These are phyloP conservation scores for Calophaca sinica DNA, from an alignment of 306 rosid species.

Conservation along the genomic window DNA sequence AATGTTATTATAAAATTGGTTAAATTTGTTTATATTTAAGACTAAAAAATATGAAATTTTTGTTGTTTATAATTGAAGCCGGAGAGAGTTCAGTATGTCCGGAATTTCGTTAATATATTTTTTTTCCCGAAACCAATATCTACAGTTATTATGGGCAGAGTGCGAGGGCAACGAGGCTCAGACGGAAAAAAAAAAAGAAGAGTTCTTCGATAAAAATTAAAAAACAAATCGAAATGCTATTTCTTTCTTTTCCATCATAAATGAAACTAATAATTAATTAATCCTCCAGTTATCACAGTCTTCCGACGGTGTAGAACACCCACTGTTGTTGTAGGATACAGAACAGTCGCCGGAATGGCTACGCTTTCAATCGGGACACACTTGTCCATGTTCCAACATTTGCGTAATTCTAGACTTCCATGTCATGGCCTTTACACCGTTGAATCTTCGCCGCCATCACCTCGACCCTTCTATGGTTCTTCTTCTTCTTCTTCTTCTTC, in stretches of 20 bases:
- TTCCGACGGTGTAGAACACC: neutral
- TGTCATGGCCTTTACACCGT: conserved; percentile 41
- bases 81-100: no score
- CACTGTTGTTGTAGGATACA: neutral
- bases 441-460: conserved; percentile 44
- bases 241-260: no score
- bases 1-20: no score
- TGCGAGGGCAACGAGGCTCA: neutral
- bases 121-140: no score
- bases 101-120: no score
- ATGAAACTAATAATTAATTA: neutral
- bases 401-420: conserved; percentile 42
- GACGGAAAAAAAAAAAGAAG: neutral
- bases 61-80: no score
- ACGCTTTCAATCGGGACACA: conserved; percentile 64
- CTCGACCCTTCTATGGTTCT: conserved; percentile 52
- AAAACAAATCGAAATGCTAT: neutral
- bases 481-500: conserved; percentile 51
- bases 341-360: conserved; percentile 52
- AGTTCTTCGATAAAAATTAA: neutral
- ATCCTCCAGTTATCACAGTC: neutral
- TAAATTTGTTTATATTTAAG: no score
- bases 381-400: conserved; percentile 50
- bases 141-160: no score
- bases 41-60: no score